Base-by-base conservation (phyloP, 1,284 basidiomycete species). In the Wolfiporia cocos region DNA sequence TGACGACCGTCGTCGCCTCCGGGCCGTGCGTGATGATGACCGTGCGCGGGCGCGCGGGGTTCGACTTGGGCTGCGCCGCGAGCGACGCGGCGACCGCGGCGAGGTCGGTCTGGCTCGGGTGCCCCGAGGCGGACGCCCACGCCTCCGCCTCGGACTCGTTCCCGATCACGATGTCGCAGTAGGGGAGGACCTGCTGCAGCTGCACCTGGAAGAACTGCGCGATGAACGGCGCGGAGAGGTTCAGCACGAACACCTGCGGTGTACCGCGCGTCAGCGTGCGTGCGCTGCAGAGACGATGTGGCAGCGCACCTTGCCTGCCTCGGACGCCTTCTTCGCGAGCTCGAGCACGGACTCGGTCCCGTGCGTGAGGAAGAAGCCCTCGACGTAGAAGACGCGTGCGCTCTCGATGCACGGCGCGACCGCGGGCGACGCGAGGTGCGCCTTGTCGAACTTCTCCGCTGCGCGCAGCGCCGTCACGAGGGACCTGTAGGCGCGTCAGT, bases 221-320 rank as follows among this genome's bases (percentile, higher is more conserved):
- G 63, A 99, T 96, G 75, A 98, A 99, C 28, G 96, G 96, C 1
- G 96, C 96, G 12, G 92, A 96, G 54, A 99, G 78, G 76, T 99
- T 99, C 59, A 98, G 70, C 11, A 80, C 78, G 62, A 96, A 93
- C 37, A 81, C 80, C 89, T 92, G 53, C 12, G 39, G 10, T 17
- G 15, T 20, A 28, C 17, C 39, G 37, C 47, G 41, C 15, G 30
- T 20, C 19, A 32, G n/a, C 15, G 30, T 24, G 20, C 9, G 23
- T 18, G 15, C 7, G 17, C 9, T 11, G 9, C 5, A 12, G 18
- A 22, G 14, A 21, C 15, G 6, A 39, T n/a, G 26, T 12, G 50
- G 24, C 11, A 12, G 41, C 63, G 24, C 49, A 86, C 89, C 77
- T 95, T 96, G 57, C 83, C 78, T 14, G 74, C 73, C 37, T 71